A percentile compares a stretch with the other conserved stretches of the same genome.
Evolutionary conservation across 805 yeast genomes (phyloP).

Genomic region (Myxozyma neotropica): DNA sequence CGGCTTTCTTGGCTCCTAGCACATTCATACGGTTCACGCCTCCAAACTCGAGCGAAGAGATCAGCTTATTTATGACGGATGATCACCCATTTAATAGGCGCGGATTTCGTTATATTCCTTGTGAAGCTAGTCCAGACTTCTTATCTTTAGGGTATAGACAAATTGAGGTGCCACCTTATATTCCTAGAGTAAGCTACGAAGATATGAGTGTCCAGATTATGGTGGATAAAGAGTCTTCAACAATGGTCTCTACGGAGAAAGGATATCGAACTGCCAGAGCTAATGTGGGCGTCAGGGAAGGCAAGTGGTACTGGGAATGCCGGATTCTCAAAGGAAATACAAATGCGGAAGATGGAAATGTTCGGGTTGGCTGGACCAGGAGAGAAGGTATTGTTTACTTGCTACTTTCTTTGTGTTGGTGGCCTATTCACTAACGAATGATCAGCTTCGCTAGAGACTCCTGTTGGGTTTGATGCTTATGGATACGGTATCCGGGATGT

Average conservation of each 20-base stretch:
- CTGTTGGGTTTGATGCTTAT: conserved; percentile 93
- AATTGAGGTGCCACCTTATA: conserved; percentile 71
- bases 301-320: conserved; percentile 78
- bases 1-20: conserved; percentile 13
- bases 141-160: conserved; percentile 63
- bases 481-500: conserved; percentile 88
- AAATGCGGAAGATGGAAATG: conserved; percentile 51
- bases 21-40: neutral
- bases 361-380: conserved; percentile 80
- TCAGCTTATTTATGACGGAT: conserved; percentile 54
- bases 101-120: conserved; percentile 79
- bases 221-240: conserved; percentile 42
- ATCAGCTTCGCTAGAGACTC: conserved; percentile 80
- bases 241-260: conserved; percentile 55
- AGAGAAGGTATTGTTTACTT: conserved; percentile 53
- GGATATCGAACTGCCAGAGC: conserved; percentile 85
- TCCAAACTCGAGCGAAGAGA: conserved; percentile 14
- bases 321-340: conserved; percentile 50
- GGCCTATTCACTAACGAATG: neutral
- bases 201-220: conserved; percentile 68
- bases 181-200: conserved; percentile 59
- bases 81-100: conserved; percentile 79
- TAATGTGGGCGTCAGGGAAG: conserved; percentile 75
- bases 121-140: conserved; percentile 64
- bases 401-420: neutral